Evolutionary conservation across 2,329 filamentous ascomycete genomes (phyloP).

Genomic region (Fusarium decemcellulare): DNA sequence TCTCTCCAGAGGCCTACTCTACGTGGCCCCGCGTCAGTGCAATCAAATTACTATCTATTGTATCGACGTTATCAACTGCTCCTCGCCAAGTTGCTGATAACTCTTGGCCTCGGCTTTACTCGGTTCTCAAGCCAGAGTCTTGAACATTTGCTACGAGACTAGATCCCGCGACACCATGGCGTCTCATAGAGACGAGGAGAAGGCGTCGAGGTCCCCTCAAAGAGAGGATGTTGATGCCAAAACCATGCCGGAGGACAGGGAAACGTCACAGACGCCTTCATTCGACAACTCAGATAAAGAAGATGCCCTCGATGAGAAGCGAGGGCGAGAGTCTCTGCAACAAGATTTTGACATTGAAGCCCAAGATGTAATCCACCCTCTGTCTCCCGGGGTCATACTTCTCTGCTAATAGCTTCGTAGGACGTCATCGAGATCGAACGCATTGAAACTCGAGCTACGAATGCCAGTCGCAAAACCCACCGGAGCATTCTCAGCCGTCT

Average conservation of each 20-base stretch:
- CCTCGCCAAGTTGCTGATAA: too few species aligned
- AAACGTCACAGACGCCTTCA: neutral
- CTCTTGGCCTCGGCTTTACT: neutral
- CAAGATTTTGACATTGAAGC: constrained; percentile 42
- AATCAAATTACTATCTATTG: neutral
- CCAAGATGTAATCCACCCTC: constrained; percentile 31
- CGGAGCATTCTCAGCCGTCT: constrained; percentile 44
- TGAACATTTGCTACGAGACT: neutral
- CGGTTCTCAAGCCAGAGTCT: neutral
- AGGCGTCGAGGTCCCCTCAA: neutral
- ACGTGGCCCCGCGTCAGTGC: too few species aligned
- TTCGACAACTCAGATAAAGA: neutral
- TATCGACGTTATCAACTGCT: neutral
- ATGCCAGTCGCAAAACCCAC: constrained; percentile 39
- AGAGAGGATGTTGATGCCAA: constrained; percentile 19
- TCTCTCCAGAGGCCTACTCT: too few species aligned
- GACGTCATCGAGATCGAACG: constrained; percentile 31
- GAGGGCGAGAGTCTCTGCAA: constrained; percentile 21
- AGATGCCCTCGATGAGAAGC: constrained; percentile 20
- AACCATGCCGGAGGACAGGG: constrained; percentile 31
- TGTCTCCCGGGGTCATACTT: neutral
- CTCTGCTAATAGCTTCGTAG: constrained; percentile 11
- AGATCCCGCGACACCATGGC: constrained; percentile 11
- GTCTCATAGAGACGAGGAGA: constrained; percentile 13
- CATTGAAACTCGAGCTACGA: constrained; percentile 32